Base-by-base conservation (phyloP, 441 rosid species). In the Populus hybrid region DNA sequence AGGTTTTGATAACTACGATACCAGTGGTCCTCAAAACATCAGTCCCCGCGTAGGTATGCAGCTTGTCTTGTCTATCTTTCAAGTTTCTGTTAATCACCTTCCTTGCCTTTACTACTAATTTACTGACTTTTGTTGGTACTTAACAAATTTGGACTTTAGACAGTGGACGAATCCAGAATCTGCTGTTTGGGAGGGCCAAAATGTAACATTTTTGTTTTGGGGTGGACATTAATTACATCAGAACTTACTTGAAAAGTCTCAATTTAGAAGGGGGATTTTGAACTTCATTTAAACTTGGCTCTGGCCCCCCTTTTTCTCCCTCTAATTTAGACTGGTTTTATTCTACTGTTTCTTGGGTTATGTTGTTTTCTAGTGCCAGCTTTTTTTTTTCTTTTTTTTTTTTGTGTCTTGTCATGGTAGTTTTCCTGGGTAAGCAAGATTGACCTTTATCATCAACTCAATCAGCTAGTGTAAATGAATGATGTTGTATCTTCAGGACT, bases 11-110 rank as follows among this genome's bases (percentile, higher is more conserved):
- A 89, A 78, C 57, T 96, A 96, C 75, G 98, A 96, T 83, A 96
- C 99, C 72, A 92, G 98, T 78, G 98, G 99, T 78, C 98, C 98
- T 73, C 98, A 91, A 69, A 85, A 92, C 79, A 87, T 92, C 69
- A 81, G 85, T 82, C 95, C 99, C 19, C 91, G 71, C 19, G 63
- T 42, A 70, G 99, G 98, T 96, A 88, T 67, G 79, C 12, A 67
- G 50, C 40, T 72, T 46, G 19, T 46, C 57, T 46, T 46, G 18
- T 46, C 19, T 14, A 14, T 46, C 57, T 46, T 46, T 14, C 57
- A 46, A 46, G 57, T 46, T 4, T 46, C 16, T 4, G 57, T 46
- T 46, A 4, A 46, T 46, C 19, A 46, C 6, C 57, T 1, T 1
- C 57, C 19, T 46, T 14, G 14, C 18, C 57, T 46, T 46, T 46